phyloP scores from a whole-genome alignment of 768 basidiomycete genomes.

The Mycena polygramma region DNA sequence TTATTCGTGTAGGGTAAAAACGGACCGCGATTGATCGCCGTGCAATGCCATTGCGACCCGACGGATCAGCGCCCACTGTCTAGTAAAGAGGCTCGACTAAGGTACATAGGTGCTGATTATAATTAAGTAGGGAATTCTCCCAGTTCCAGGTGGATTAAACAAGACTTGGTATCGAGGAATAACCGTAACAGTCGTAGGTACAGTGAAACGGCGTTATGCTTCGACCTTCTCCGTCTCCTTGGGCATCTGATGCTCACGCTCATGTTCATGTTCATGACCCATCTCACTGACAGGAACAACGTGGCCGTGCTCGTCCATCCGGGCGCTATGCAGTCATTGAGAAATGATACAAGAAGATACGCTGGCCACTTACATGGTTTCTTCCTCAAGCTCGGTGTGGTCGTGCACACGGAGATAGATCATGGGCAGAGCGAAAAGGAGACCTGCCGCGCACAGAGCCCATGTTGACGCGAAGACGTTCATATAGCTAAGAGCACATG shows the following conservation, averaged over 20 bases:
- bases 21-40: too few relatives aligned
- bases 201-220: neutral
- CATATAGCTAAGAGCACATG: conserved; percentile 60
- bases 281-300: conserved; percentile 37
- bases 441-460: conserved; percentile 63
- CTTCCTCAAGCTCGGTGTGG: conserved; percentile 64
- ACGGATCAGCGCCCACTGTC: too few relatives aligned
- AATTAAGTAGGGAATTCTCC: too few relatives aligned
- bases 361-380: conserved; percentile 59
- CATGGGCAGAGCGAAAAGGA: conserved; percentile 67
- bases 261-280: neutral
- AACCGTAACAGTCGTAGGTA: conserved; percentile 13
- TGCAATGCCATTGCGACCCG: too few relatives aligned
- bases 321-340: conserved; percentile 44
- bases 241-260: neutral
- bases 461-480: conserved; percentile 68
- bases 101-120: too few relatives aligned
- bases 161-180: neutral
- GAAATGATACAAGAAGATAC: conserved; percentile 5
- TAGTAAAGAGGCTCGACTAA: too few relatives aligned
- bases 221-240: conserved; percentile 13
- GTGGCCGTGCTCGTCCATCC: conserved; percentile 58
- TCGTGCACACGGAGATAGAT: conserved; percentile 67
- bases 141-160: too few relatives aligned
- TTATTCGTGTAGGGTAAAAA: too few relatives aligned